These are phyloP conservation scores for Peterozyma xylosa DNA, from an alignment of 805 yeast genomes.

Conservation along the genomic window DNA sequence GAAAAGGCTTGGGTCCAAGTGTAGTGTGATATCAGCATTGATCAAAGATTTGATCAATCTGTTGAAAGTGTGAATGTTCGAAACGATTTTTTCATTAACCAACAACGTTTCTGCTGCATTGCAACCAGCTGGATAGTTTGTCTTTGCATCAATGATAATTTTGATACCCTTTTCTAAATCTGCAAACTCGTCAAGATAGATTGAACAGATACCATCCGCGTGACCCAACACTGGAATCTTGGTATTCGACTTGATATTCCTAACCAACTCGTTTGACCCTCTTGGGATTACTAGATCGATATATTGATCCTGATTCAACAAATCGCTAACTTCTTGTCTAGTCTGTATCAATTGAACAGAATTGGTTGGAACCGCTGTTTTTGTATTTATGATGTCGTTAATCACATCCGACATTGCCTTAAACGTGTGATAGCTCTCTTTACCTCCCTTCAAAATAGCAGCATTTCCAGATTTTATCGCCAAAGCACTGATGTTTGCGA, in stretches of 20 bases:
- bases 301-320: slow-evolving; percentile 76
- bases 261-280: slow-evolving; percentile 91
- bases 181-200: slow-evolving; percentile 73
- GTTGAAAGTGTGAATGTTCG: slow-evolving; percentile 6
- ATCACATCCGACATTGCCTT: slow-evolving; percentile 72
- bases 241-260: slow-evolving; percentile 77
- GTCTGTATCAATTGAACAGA: slow-evolving; percentile 85
- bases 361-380: slow-evolving; percentile 68
- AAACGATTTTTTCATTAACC: slow-evolving; percentile 38
- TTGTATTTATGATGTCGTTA: slow-evolving; percentile 40
- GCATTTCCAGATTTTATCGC: slow-evolving; percentile 96
- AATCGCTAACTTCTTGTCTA: slow-evolving; percentile 82
- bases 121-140: slow-evolving; percentile 98
- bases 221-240: slow-evolving; percentile 97
- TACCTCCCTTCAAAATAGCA: slow-evolving; percentile 96
- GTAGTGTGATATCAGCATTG: slow-evolving; percentile 65
- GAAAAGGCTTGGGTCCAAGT: slow-evolving; percentile 50
- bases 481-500: slow-evolving; percentile 93
- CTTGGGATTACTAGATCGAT: slow-evolving; percentile 96
- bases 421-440: slow-evolving; percentile 83
- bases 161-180: slow-evolving; percentile 71
- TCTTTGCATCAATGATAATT: slow-evolving; percentile 79
- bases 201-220: slow-evolving; percentile 95
- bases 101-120: slow-evolving; percentile 90
- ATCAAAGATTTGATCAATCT: slow-evolving; percentile 30